Conservation (phyloP, 2,329 filamentous ascomycete species). For the Fusarium drepaniforme region DNA sequence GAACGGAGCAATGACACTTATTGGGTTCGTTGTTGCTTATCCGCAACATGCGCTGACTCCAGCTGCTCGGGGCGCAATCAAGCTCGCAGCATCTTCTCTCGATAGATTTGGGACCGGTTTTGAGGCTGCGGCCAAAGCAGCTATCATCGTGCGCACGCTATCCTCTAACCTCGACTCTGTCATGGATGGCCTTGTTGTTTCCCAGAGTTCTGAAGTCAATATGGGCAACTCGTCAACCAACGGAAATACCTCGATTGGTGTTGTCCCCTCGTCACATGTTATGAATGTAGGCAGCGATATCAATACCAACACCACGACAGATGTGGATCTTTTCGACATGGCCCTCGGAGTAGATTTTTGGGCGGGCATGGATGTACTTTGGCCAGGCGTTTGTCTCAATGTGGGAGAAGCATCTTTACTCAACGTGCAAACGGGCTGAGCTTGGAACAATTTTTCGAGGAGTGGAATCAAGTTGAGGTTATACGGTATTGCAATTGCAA, state of each 20-base stretch:
- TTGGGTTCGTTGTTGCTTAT: neutral
- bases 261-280: neutral
- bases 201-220: neutral
- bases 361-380: neutral
- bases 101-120: neutral
- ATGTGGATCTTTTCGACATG: neutral
- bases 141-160: neutral
- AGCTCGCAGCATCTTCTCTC: neutral
- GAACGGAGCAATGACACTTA: neutral
- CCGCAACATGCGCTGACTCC: neutral
- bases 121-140: neutral
- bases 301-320: neutral
- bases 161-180: neutral
- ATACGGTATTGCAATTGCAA: no score
- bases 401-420: neutral
- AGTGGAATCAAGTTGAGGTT: neutral
- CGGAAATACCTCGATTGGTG: neutral
- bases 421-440: neutral
- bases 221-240: neutral
- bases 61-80: neutral
- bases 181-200: neutral
- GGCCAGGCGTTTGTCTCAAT: neutral
- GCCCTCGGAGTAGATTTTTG: neutral
- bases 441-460: neutral
- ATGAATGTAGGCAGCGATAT: neutral